Percentiles rank a stretch among this genome's conserved stretches.
Evolutionary conservation across 208 protist genomes (phyloP).

Genomic region (Leishmania guyanensis): DNA sequence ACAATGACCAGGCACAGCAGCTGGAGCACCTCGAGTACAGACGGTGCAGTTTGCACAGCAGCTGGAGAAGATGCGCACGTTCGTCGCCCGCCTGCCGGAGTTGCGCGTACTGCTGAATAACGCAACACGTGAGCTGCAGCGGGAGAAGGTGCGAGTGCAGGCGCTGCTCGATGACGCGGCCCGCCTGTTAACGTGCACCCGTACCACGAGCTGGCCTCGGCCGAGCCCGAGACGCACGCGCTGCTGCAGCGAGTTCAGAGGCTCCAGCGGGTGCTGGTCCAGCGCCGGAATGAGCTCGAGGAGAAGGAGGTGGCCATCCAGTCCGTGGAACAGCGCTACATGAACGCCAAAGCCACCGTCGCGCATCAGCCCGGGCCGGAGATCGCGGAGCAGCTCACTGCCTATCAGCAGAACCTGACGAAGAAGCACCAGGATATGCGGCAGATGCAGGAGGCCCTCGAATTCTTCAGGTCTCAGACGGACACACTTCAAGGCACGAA

Average conservation of each 20-base stretch:
- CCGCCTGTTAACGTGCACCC: slow-evolving; percentile 96
- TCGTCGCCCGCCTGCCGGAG: slow-evolving; percentile 59
- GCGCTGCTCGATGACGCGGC: slow-evolving; percentile 95
- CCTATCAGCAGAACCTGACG: slow-evolving; percentile 92
- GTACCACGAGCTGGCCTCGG: slow-evolving; percentile 95
- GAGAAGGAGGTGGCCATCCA: slow-evolving; percentile 93
- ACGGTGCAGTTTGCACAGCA: slow-evolving; percentile 48
- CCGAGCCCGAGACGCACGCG: slow-evolving; percentile 94
- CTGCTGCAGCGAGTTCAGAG: slow-evolving; percentile 94
- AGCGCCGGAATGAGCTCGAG: slow-evolving; percentile 93
- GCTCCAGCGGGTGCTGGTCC: slow-evolving; percentile 96
- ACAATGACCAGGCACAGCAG: slow-evolving; percentile 79
- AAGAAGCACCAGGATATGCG: slow-evolving; percentile 95
- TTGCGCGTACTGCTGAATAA: slow-evolving; percentile 70
- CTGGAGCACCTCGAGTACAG: slow-evolving; percentile 71
- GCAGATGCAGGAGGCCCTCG: slow-evolving; percentile 76
- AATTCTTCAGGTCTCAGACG: slow-evolving; percentile 85
- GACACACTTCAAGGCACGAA: slow-evolving; percentile 71
- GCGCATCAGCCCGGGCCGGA: slow-evolving; percentile 95
- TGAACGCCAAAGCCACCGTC: slow-evolving; percentile 94
- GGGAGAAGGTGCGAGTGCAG: slow-evolving; percentile 83
- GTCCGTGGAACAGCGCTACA: slow-evolving; percentile 92
- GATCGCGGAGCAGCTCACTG: slow-evolving; percentile 94
- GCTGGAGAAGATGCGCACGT: slow-evolving; percentile 52
- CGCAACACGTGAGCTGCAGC: slow-evolving; percentile 57